These are phyloP conservation scores for Wallemia mellicola DNA, from an alignment of 1,284 basidiomycete genomes.

Conservation along the genomic window DNA sequence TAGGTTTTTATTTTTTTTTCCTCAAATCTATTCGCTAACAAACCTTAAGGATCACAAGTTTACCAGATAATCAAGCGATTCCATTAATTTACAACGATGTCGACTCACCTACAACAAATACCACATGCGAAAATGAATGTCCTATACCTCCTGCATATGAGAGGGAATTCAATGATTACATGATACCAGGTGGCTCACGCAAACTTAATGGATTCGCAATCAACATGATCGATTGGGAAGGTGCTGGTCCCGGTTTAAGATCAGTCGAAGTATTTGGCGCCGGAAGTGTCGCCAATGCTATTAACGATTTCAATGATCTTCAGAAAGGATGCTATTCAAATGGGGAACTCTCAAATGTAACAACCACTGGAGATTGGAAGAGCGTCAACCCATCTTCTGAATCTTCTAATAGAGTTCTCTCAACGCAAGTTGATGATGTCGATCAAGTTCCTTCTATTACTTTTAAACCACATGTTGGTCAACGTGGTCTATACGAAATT, in stretches of 20 bases:
- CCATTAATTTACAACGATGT: slow-evolving; percentile 50
- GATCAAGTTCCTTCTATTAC: slow-evolving; percentile 25
- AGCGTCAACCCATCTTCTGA: neutral
- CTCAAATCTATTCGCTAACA: neutral
- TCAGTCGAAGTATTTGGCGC: slow-evolving; percentile 67
- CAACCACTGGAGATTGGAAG: neutral
- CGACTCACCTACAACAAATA: slow-evolving; percentile 29
- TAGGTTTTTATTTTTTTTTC: slow-evolving; percentile 16
- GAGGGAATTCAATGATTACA: slow-evolving; percentile 60
- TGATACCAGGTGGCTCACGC: slow-evolving; percentile 29
- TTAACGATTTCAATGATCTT: neutral
- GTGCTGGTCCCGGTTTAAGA: slow-evolving; percentile 50
- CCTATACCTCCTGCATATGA: slow-evolving; percentile 41
- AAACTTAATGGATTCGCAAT: slow-evolving; percentile 55
- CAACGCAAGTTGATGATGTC: neutral
- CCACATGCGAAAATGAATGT: slow-evolving; percentile 37
- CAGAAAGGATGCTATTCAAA: neutral
- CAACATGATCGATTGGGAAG: slow-evolving; percentile 43
- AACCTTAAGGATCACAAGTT: slow-evolving; percentile 33
- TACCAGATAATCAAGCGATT: slow-evolving; percentile 59
- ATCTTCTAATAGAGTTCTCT: neutral
- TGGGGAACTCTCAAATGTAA: neutral
- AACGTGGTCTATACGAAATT: slow-evolving; percentile 56
- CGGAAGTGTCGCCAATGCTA: slow-evolving; percentile 20
- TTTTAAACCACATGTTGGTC: slow-evolving; percentile 67